These are phyloP conservation scores for Phialophora expanda DNA, from an alignment of 2,329 filamentous ascomycete genomes.

Conservation along the genomic window DNA sequence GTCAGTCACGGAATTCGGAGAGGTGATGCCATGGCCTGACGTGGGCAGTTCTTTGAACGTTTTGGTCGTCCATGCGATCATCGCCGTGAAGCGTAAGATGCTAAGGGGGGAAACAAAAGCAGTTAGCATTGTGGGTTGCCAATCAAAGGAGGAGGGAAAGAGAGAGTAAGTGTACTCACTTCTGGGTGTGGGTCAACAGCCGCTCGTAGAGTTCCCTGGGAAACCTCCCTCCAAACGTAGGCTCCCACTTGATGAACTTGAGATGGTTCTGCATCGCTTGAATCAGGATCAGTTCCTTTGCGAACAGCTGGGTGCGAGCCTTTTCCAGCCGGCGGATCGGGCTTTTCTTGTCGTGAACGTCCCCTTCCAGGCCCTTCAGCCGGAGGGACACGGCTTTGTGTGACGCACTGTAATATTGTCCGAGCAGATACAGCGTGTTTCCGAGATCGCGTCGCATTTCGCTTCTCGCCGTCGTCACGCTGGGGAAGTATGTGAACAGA, in stretches of 20 bases:
- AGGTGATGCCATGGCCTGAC: background rate
- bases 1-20: conserved; percentile 27
- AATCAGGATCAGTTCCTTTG: conserved; percentile 71
- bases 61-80: conserved; percentile 68
- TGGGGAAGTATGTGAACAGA: conserved; percentile 79
- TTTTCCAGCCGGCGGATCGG: conserved; percentile 61
- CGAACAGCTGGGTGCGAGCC: conserved; percentile 65
- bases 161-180: conserved; percentile 36
- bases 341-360: conserved; percentile 25
- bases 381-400: conserved; percentile 69
- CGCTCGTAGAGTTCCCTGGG: conserved; percentile 68
- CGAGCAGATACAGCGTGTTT: conserved; percentile 71
- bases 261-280: conserved; percentile 67
- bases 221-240: conserved; percentile 74
- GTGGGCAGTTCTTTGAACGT: conserved; percentile 50
- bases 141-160: background rate
- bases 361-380: conserved; percentile 52
- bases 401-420: conserved; percentile 75
- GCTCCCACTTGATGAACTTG: conserved; percentile 71
- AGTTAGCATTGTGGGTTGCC: conserved; percentile 1
- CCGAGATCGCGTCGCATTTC: conserved; percentile 71
- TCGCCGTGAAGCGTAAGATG: conserved; percentile 70
- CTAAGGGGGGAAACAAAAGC: background rate
- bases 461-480: conserved; percentile 72
- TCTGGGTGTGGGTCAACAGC: conserved; percentile 64